Evolutionary conservation across 345 rosid species (phyloP).

Genomic region (Melaleuca quinquenervia): DNA sequence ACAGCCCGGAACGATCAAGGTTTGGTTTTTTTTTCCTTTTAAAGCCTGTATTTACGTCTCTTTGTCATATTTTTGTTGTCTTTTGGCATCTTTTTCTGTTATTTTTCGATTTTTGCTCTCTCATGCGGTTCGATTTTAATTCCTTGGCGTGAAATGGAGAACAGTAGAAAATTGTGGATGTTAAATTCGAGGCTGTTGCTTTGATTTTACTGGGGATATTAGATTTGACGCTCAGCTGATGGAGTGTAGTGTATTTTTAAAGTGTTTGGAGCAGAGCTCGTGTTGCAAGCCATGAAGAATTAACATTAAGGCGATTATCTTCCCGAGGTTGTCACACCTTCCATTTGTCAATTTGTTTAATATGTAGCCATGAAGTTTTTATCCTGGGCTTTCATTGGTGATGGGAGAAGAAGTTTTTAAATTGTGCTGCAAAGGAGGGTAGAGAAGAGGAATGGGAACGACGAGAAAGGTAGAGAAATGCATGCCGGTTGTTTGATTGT

Average conservation of each 20-base stretch:
- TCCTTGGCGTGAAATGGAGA: not conserved
- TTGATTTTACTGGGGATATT: not conserved
- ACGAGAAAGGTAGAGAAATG: not conserved
- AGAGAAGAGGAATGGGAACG: not conserved
- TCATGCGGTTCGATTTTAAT: not conserved
- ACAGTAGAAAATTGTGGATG: not conserved
- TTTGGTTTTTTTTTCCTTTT: not conserved
- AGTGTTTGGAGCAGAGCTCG: not conserved
- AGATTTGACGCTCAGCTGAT: not conserved
- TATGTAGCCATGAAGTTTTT: not conserved
- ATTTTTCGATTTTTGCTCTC: not conserved
- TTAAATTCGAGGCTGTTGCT: not conserved
- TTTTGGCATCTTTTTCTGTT: not conserved
- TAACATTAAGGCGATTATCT: not conserved
- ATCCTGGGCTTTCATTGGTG: not conserved
- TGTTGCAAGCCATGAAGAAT: not conserved
- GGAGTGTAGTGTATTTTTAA: not conserved
- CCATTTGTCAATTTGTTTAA: not conserved
- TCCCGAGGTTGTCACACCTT: not conserved
- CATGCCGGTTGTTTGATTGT: not conserved
- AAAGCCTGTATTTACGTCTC: not conserved
- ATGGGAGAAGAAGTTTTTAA: not conserved
- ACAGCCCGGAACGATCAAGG: constrained; percentile 38
- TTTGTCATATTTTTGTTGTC: not conserved
- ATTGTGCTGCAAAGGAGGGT: not conserved